Evolutionary conservation across 768 basidiomycete genomes (phyloP), one percentile per base, ranked within the genome.

Genomic region (Tricholoma saponaceum): DNA sequence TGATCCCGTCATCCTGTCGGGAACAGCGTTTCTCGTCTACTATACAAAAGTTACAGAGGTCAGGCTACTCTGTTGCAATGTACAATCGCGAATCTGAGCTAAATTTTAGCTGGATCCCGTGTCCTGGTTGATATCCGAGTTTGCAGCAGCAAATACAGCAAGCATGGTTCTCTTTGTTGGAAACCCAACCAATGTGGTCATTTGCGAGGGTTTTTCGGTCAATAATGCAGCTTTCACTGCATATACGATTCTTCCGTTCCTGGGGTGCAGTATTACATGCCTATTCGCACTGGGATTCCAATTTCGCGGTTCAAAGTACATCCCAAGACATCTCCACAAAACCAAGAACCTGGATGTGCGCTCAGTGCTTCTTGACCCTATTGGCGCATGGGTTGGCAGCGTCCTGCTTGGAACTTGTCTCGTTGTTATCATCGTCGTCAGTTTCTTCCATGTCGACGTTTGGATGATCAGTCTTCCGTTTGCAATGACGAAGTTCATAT

Each of bases 151-250:
- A 3, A 93, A 92, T 69, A 89, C 90, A 8, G 89, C 85, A 7
- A 85, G 82, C 61, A 84, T 86, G 80, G 82, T 83, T 22, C 67
- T 86, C 0, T 92, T 97, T 51, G 87, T 93, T 2, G 90, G 89
- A 0, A 98, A 98, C 67, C 93, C 92, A 1, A 98, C 96, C 1
- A 98, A 98, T 65, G 86, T 97, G 20, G 89, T 98, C 49, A 84
- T 97, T 22, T 90, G 92, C 51, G 92, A 92, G 54, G 92, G 92
- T 0, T 94, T 97, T 68, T 67, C 75, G 4, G 79, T 96, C 47
- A 87, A 89, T 51, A 90, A 91, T 60, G 81, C 83, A 8, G 83
- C 84, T 0, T 95, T 89, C 71, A 90, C 89, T 0, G 89, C 87
- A 0, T 93, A 93, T 72, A 83, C 89, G 14, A 87, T 91, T 51